These are phyloP conservation scores for Populus euphratica DNA, from an alignment of 345 rosid species.

Conservation along the genomic window DNA sequence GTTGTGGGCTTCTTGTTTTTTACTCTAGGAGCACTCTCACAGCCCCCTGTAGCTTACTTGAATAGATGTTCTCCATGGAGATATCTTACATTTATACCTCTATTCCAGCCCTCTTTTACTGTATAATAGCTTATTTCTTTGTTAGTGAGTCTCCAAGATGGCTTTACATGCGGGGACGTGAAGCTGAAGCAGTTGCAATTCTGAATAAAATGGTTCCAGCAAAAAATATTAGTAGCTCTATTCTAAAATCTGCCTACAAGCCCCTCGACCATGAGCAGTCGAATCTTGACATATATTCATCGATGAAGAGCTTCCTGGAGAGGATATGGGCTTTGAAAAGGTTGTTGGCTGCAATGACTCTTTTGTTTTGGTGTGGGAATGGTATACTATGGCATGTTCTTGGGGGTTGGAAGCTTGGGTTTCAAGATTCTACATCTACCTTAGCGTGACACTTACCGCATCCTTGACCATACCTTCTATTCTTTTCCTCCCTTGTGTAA, in stretches of 20 bases:
- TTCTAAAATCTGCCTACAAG: background rate
- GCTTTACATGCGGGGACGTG: constrained; percentile 43
- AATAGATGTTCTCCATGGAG: constrained; percentile 40
- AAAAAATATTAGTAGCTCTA: too few relatives aligned
- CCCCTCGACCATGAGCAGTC: background rate
- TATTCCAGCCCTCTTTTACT: constrained; percentile 30
- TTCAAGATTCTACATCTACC: background rate
- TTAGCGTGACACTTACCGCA: background rate
- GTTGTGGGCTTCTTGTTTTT: constrained; percentile 42
- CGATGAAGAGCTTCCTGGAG: background rate
- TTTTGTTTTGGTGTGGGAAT: constrained; percentile 3
- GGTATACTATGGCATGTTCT: background rate
- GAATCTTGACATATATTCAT: background rate
- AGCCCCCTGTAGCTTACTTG: constrained; percentile 42
- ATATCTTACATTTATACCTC: constrained; percentile 43
- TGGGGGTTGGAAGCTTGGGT: background rate
- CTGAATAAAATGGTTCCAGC: constrained; percentile 10
- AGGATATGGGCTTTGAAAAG: constrained; percentile 5
- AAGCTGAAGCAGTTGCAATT: constrained; percentile 31
- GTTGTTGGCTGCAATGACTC: background rate
- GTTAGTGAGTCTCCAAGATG: constrained; percentile 53
- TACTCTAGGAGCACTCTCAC: constrained; percentile 46
- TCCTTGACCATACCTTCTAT: constrained; percentile 27
- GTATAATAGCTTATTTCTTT: constrained; percentile 23
- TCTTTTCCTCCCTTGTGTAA: constrained; percentile 26